A percentile compares a stretch with the other conserved stretches of the same genome.
These are phyloP conservation scores for Penicillium crystallinum DNA, from an alignment of 495 filamentous ascomycete genomes.

Conservation along the genomic window DNA sequence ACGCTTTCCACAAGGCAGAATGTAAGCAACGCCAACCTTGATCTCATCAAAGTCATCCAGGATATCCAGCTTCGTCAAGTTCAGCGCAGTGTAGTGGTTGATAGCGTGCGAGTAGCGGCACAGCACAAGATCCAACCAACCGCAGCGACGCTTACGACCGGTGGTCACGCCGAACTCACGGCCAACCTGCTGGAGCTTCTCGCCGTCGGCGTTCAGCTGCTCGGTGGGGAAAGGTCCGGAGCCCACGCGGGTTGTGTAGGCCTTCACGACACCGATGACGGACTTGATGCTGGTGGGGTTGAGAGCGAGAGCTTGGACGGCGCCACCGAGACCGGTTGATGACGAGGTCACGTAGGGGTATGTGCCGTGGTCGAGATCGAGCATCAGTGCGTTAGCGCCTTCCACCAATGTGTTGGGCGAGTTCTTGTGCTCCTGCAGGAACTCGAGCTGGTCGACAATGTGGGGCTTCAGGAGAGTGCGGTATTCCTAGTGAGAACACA, in stretches of 20 bases:
- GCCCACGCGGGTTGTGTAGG: constrained; percentile 69
- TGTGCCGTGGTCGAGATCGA: constrained; percentile 71
- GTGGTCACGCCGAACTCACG: constrained; percentile 77
- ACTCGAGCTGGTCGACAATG: constrained; percentile 58
- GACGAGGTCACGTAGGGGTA: constrained; percentile 85
- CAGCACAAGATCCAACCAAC: constrained; percentile 89
- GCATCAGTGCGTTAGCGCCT: constrained; percentile 83
- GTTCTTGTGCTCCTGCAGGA: constrained; percentile 46
- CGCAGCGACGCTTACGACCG: constrained; percentile 76
- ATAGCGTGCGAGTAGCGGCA: constrained; percentile 66
- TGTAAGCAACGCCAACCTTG: constrained; percentile 72
- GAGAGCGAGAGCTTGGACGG: constrained; percentile 64
- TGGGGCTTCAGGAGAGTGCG: constrained; percentile 60
- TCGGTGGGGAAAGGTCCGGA: constrained; percentile 84
- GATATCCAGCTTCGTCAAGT: constrained; percentile 86
- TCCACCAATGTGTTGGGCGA: constrained; percentile 71
- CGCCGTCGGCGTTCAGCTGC: constrained; percentile 59
- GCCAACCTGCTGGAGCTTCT: constrained; percentile 59
- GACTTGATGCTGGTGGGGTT: constrained; percentile 46
- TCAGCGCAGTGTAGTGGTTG: constrained; percentile 72
- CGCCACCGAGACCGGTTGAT: constrained; percentile 69
- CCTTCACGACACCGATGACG: constrained; percentile 85
- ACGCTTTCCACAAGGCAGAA: constrained; percentile 47
- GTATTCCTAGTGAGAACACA: constrained; percentile 46
- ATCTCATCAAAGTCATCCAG: constrained; percentile 79